Evolutionary conservation across 179 eudicot genomes (phyloP).

Genomic region (Spinacia oleracea): DNA sequence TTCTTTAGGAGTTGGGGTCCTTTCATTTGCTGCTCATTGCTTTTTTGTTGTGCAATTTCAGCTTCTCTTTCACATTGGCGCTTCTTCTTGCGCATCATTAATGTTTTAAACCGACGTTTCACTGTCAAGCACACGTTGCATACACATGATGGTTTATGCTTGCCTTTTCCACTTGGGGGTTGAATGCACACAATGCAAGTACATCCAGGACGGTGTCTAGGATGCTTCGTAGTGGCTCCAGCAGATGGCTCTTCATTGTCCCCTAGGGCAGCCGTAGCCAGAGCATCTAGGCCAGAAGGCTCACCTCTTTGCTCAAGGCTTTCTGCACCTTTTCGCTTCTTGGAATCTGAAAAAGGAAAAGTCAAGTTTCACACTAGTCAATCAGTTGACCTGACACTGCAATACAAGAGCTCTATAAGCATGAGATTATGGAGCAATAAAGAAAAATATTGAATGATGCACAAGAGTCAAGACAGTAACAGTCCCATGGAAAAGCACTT

Average conservation of each 20-base stretch:
- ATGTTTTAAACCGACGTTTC: slow-evolving; percentile 83
- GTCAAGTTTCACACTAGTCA: background rate
- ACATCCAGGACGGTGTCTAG: slow-evolving; percentile 96
- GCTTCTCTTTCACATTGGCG: slow-evolving; percentile 57
- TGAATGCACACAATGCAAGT: slow-evolving; percentile 96
- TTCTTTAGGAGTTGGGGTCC: slow-evolving; percentile 28
- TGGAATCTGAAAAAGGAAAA: slow-evolving; percentile 43
- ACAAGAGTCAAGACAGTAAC: no score
- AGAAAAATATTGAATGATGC: background rate
- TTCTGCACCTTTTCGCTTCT: slow-evolving; percentile 50
- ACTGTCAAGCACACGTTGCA: slow-evolving; percentile 90
- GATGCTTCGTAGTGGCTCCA: slow-evolving; percentile 84
- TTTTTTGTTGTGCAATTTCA: slow-evolving; percentile 50
- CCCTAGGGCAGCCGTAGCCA: slow-evolving; percentile 91
- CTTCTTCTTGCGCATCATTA: slow-evolving; percentile 81
- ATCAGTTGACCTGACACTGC: background rate
- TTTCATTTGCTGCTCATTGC: slow-evolving; percentile 20
- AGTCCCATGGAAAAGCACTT: background rate
- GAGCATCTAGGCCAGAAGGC: slow-evolving; percentile 85
- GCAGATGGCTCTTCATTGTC: slow-evolving; percentile 59
- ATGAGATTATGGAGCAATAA: background rate
- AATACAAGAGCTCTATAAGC: background rate
- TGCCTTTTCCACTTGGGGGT: slow-evolving; percentile 96
- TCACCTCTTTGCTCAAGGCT: slow-evolving; percentile 48
- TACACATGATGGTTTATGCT: slow-evolving; percentile 74